Evolutionary conservation across 768 basidiomycete genomes (phyloP).

Genomic region (Gloeopeniophorella convolvens): DNA sequence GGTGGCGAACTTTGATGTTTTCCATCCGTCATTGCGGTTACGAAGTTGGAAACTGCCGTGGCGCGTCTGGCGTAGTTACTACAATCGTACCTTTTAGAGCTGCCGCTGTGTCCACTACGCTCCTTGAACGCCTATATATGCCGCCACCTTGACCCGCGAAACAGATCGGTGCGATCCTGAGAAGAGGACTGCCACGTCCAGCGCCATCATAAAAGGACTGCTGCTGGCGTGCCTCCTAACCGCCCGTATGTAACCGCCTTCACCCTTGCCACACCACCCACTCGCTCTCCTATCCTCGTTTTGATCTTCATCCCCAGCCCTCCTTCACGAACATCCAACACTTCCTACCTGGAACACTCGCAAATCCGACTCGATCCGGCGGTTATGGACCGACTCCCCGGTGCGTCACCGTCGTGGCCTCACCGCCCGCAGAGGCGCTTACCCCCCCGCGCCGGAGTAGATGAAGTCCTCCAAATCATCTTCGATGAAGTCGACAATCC

Average conservation of each 20-base stretch:
- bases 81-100: slow-evolving; percentile 34
- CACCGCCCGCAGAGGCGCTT: slow-evolving; percentile 4
- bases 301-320: slow-evolving; percentile 2
- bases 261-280: slow-evolving; percentile 10
- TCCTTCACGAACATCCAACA: slow-evolving; percentile 8
- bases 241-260: neutral
- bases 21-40: slow-evolving; percentile 52
- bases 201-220: neutral
- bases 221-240: neutral
- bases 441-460: slow-evolving; percentile 23
- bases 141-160: too few relatives aligned
- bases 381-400: slow-evolving; percentile 22
- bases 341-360: neutral
- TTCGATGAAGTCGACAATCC: slow-evolving; percentile 69
- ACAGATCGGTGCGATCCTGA: neutral
- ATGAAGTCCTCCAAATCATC: slow-evolving; percentile 67
- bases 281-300: slow-evolving; percentile 3
- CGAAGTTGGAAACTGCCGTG: slow-evolving; percentile 76
- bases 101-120: neutral
- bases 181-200: slow-evolving; percentile 5
- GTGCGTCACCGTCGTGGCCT: slow-evolving; percentile 18
- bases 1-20: slow-evolving; percentile 64
- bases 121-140: neutral
- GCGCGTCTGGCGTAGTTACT: slow-evolving; percentile 55
- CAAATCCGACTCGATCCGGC: neutral